These are phyloP conservation scores for Aspergillus kassunensis DNA, from an alignment of 495 filamentous ascomycete species.

Conservation along the genomic window DNA sequence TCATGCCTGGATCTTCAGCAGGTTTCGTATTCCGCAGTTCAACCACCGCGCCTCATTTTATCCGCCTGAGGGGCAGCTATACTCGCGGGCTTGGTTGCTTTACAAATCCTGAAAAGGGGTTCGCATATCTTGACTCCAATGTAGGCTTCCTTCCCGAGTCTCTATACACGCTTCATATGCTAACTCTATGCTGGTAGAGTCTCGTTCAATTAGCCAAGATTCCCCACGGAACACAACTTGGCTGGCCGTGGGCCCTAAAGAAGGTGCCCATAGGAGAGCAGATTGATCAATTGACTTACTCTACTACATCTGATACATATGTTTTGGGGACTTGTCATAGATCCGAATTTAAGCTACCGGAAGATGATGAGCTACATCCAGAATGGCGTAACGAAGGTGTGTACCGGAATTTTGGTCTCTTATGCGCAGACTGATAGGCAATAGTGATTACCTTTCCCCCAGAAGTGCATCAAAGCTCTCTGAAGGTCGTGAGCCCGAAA, in stretches of 20 bases:
- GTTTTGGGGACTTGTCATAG: slow-evolving; percentile 64
- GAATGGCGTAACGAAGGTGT: slow-evolving; percentile 73
- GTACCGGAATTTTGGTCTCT: neutral
- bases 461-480: slow-evolving; percentile 56
- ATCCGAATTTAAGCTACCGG: slow-evolving; percentile 73
- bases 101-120: slow-evolving; percentile 66
- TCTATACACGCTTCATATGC: neutral
- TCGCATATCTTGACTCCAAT: slow-evolving; percentile 68
- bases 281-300: slow-evolving; percentile 70
- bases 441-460: slow-evolving; percentile 60
- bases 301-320: slow-evolving; percentile 67
- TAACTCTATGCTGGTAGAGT: slow-evolving; percentile 37
- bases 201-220: slow-evolving; percentile 65
- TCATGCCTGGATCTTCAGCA: slow-evolving; percentile 72
- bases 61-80: slow-evolving; percentile 61
- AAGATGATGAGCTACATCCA: slow-evolving; percentile 76
- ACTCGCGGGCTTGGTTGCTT: slow-evolving; percentile 67
- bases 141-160: slow-evolving; percentile 22
- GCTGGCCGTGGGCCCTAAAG: slow-evolving; percentile 64
- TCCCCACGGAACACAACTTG: slow-evolving; percentile 58
- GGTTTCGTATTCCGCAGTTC: slow-evolving; percentile 76
- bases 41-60: slow-evolving; percentile 65
- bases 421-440: slow-evolving; percentile 15
- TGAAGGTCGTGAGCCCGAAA: slow-evolving; percentile 71
- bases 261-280: slow-evolving; percentile 68